Conservation (phyloP, 2,329 filamentous ascomycete genomes). For the Fusarium dimerum region DNA sequence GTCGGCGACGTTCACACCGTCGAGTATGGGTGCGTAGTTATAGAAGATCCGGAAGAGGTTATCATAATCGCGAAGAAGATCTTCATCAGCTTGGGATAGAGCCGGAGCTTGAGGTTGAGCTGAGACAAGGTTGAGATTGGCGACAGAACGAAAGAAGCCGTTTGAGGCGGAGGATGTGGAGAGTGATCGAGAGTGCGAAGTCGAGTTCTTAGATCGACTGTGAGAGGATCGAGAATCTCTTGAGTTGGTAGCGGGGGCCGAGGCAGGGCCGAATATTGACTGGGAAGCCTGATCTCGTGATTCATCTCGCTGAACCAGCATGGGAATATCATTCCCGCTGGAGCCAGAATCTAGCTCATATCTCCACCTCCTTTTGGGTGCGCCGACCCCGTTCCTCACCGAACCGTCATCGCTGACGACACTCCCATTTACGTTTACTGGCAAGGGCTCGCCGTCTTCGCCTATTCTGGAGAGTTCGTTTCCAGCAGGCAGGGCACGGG, state of each 20-base stretch:
- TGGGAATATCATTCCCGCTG: conserved; percentile 75
- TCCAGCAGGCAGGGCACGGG: conserved; percentile 31
- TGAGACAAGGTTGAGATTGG: conserved; percentile 65
- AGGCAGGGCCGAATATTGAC: conserved; percentile 36
- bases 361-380: conserved; percentile 66
- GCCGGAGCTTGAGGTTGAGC: conserved; percentile 47
- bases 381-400: conserved; percentile 8
- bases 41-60: conserved; percentile 96
- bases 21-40: conserved; percentile 81
- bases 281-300: conserved; percentile 20
- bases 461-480: conserved; percentile 57
- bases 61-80: conserved; percentile 88
- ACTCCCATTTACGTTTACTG: conserved; percentile 13
- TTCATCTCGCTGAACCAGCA: conserved; percentile 79
- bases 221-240: conserved; percentile 49
- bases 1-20: conserved; percentile 84
- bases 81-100: conserved; percentile 64
- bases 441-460: conserved; percentile 38
- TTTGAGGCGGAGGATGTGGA: conserved; percentile 44
- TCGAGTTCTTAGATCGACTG: conserved; percentile 23
- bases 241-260: conserved; percentile 22
- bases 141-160: conserved; percentile 82
- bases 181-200: conserved; percentile 49
- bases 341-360: conserved; percentile 83
- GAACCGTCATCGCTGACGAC: conserved; percentile 18